Percentiles rank a stretch among this genome's conserved stretches.
phyloP scores from a whole-genome alignment of 169 alveolate genomes.

The Perkinsus chesapeaki region DNA sequence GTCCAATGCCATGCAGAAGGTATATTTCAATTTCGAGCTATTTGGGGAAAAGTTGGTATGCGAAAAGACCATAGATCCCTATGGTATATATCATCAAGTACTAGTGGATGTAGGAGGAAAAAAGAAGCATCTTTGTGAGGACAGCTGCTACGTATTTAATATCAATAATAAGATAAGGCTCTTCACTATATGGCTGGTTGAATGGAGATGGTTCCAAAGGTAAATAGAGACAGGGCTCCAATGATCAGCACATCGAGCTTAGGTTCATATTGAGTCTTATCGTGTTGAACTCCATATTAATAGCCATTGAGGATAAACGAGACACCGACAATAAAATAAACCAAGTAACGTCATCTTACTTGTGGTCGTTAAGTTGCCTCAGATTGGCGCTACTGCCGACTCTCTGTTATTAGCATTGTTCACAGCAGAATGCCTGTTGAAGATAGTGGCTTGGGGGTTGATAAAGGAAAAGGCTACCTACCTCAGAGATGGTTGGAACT shows the following conservation, averaged over 20 bases:
- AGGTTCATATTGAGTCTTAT: background rate
- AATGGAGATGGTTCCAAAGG: background rate
- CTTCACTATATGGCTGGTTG: background rate
- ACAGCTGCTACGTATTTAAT: background rate
- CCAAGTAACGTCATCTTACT: background rate
- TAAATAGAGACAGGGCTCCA: too few species aligned
- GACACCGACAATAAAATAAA: background rate
- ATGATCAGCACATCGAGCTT: too few species aligned
- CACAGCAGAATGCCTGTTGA: slow-evolving; percentile 5
- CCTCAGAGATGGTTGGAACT: slow-evolving; percentile 56
- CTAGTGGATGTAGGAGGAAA: background rate
- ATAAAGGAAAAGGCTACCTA: slow-evolving; percentile 36
- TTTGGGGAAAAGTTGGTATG: background rate
- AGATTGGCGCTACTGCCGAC: slow-evolving; percentile 8
- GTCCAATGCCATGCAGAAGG: background rate
- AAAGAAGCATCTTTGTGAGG: background rate
- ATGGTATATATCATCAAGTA: background rate
- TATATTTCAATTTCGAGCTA: background rate
- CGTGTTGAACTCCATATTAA: background rate
- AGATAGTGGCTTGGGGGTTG: slow-evolving; percentile 29
- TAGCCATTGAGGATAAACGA: background rate
- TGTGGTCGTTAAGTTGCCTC: background rate
- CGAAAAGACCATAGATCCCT: background rate
- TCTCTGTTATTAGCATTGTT: background rate
- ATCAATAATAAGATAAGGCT: background rate